These are phyloP conservation scores for Tylopilus intermedius DNA, from an alignment of 768 basidiomycete genomes.

Conservation along the genomic window DNA sequence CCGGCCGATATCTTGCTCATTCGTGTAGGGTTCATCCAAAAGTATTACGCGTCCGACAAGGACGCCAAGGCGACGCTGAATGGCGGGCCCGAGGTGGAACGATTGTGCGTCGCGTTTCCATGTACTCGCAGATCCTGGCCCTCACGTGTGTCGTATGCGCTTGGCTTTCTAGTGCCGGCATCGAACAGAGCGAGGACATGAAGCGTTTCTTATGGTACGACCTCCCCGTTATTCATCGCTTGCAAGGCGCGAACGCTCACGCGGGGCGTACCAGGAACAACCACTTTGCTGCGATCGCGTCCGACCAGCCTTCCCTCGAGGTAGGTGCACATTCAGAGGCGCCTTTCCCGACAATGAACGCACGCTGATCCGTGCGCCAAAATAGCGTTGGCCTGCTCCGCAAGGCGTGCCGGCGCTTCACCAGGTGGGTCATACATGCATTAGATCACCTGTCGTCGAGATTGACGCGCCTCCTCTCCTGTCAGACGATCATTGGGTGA, in stretches of 20 bases:
- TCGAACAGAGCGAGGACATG: slow-evolving; percentile 67
- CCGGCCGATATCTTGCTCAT: slow-evolving; percentile 58
- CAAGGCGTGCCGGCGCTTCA: slow-evolving; percentile 45
- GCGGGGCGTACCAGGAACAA: slow-evolving; percentile 48
- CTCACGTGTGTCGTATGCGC: background rate
- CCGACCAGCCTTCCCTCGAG: slow-evolving; percentile 65
- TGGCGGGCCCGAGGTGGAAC: slow-evolving; percentile 35
- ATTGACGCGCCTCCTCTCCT: background rate
- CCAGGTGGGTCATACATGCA: slow-evolving; percentile 37
- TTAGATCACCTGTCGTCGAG: background rate
- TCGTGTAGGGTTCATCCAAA: slow-evolving; percentile 59
- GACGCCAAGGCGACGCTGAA: slow-evolving; percentile 42
- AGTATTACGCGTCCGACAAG: slow-evolving; percentile 41
- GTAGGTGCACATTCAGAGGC: slow-evolving; percentile 26
- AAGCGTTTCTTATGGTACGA: slow-evolving; percentile 65
- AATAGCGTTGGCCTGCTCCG: slow-evolving; percentile 51
- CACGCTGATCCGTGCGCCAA: background rate
- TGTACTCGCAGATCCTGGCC: too few relatives aligned
- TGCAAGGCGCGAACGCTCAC: background rate
- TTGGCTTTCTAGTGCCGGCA: slow-evolving; percentile 47
- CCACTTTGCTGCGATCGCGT: slow-evolving; percentile 66
- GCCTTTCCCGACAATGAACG: background rate
- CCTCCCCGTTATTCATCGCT: background rate
- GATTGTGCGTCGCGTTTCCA: slow-evolving; percentile 40
- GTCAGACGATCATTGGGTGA: slow-evolving; percentile 56